A percentile compares a stretch with the other conserved stretches of the same genome.
phyloP scores from a whole-genome alignment of 2,329 filamentous ascomycete species.

The Huntiella savannae region DNA sequence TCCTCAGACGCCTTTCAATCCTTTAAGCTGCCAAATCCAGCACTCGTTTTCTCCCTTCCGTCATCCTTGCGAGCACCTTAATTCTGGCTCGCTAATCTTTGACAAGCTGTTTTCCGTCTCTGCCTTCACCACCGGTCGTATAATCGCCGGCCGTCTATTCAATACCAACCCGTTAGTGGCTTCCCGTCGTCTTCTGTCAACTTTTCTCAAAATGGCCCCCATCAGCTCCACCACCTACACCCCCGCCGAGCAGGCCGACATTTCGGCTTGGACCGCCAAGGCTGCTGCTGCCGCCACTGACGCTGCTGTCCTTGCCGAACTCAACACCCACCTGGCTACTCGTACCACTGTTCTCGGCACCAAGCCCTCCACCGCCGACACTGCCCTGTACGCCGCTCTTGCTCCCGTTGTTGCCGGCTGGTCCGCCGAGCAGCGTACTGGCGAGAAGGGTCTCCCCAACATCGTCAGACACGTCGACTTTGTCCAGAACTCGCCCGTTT shows the following conservation, averaged over 20 bases:
- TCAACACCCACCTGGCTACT: conserved; percentile 75
- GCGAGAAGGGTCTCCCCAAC: conserved; percentile 73
- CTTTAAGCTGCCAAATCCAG: background rate
- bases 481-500: conserved; percentile 72
- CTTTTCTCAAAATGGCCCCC: conserved; percentile 37
- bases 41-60: background rate
- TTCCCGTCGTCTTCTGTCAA: background rate
- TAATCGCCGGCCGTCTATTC: conserved; percentile 19
- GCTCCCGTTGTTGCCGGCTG: conserved; percentile 60
- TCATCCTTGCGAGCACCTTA: no score
- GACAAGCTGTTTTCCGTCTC: conserved; percentile 15
- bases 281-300: conserved; percentile 26
- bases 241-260: conserved; percentile 63
- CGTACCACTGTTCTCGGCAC: conserved; percentile 76
- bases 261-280: conserved; percentile 66
- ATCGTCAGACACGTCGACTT: conserved; percentile 87
- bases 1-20: background rate
- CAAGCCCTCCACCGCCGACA: conserved; percentile 76
- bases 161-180: no score
- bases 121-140: conserved; percentile 19
- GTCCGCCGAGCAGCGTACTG: conserved; percentile 72
- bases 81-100: no score
- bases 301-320: conserved; percentile 48
- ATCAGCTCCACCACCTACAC: conserved; percentile 53
- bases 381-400: conserved; percentile 63